Base-by-base conservation (phyloP, 306 rosid species). In the Dryas octopetala region DNA sequence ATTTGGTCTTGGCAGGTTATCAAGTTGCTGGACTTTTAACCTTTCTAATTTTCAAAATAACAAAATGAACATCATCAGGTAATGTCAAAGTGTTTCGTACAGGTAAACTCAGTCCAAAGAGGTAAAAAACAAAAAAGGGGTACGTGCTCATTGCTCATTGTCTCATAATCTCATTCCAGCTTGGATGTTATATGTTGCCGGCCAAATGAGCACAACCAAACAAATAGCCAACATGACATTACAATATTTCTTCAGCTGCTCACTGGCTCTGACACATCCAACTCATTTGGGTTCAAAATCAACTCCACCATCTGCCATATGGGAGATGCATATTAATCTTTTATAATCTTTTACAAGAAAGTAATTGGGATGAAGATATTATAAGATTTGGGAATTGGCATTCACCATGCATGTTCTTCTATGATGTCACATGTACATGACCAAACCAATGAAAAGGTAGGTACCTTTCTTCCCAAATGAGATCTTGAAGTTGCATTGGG, bases 161-260 rank as follows among this genome's bases (percentile, higher is more conserved):
- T 16, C 74, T 32, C 46, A 19, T 19, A 19, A 19, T 19, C 19
- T 19, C 19, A 54, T 17, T 55, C 65, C 75, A 55, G 75, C 53
- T 55, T 17, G 64, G 54, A 55, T 19, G 66, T 12, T 3, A 23
- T 43, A 4, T 8, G 1, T 71, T 7, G 75, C 75, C 66, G 75
- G 66, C 75, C 23, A 71, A 71, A 71, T 19, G 5, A 71, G 6
- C 54, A 71, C 75, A 57, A 57, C 66, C 54, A 19, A 4, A 71
- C 75, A 71, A 55, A 57, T 40, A 47, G 55, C 71, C 11, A 19
- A 19, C 54, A 19, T 46, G 41, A 38, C 13, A 55, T 17, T 28
- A 48, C 68, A 14, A 14, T 0, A 9, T 43, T 63, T 63, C 48
- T 15, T 63, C 19, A 2, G 2, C 19, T n/a, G 8, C 5, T 44